Percentiles rank a stretch among this genome's conserved stretches.
Conservation (phyloP, 2,329 filamentous ascomycete genomes). For the Cladosporium sp. region DNA sequence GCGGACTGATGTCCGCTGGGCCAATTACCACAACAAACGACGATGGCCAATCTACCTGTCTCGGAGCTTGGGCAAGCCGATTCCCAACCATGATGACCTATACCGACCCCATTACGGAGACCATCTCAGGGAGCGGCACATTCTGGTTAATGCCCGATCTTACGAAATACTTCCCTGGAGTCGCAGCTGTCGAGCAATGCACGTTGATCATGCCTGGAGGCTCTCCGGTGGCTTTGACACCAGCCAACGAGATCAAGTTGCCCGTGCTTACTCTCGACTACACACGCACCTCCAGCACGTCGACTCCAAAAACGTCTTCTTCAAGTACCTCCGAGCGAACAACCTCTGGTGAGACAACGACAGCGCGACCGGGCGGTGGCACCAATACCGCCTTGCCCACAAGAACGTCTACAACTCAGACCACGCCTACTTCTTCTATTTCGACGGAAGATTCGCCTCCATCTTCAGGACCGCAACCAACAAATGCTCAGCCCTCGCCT, state of each 20-base stretch:
- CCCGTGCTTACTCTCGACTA: background rate
- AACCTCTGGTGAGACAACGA: no score
- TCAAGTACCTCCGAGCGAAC: no score
- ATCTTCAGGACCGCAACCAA: no score
- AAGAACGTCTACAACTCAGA: no score
- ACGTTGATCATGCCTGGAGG: background rate
- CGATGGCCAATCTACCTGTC: background rate
- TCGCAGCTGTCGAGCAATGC: background rate
- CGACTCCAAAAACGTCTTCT: background rate
- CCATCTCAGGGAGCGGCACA: background rate
- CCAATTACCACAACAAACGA: slow-evolving; percentile 1
- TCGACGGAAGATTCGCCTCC: no score
- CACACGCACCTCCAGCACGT: background rate
- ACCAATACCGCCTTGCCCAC: no score
- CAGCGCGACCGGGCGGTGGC: no score
- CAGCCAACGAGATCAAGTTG: background rate
- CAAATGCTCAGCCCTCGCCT: no score
- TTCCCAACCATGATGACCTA: background rate
- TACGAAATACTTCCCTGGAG: background rate
- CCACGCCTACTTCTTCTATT: no score
- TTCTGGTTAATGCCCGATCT: slow-evolving; percentile 1
- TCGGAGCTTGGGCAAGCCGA: background rate
- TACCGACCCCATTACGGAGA: background rate
- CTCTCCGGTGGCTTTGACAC: background rate
- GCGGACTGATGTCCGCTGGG: background rate